Conservation (phyloP, 768 basidiomycete species). For the Neoboletus subvelutipes region DNA sequence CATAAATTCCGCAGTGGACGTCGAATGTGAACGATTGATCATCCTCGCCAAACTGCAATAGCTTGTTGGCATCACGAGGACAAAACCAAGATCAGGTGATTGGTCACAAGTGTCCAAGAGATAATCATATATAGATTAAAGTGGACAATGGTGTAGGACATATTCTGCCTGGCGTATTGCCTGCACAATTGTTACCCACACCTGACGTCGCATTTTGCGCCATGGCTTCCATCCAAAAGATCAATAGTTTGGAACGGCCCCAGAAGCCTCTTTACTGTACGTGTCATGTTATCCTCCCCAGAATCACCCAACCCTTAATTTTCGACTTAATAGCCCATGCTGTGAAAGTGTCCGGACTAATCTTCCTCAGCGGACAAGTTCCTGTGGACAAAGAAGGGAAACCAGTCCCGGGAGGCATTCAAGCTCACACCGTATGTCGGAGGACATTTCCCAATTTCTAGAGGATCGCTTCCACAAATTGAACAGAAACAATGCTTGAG, state of each 20-base stretch:
- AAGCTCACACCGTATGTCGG: constrained; percentile 54
- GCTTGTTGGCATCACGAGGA: constrained; percentile 3
- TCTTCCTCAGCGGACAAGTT: constrained; percentile 62
- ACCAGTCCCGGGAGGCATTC: constrained; percentile 53
- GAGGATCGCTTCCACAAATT: neutral
- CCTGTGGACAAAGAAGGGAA: constrained; percentile 49
- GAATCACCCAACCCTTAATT: neutral
- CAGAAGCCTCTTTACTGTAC: constrained; percentile 14
- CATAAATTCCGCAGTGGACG: neutral
- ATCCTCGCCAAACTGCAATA: neutral
- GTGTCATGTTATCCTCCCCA: neutral
- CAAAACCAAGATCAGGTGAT: constrained; percentile 2
- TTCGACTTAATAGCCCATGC: constrained; percentile 45
- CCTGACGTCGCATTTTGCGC: neutral
- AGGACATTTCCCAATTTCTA: neutral
- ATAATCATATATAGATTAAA: constrained; percentile 9
- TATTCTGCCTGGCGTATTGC: neutral
- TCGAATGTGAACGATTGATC: constrained; percentile 1
- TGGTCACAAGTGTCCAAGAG: neutral
- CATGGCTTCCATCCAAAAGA: constrained; percentile 53
- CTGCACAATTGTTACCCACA: neutral
- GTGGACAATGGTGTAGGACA: neutral
- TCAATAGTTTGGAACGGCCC: constrained; percentile 50
- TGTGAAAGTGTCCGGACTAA: constrained; percentile 54
- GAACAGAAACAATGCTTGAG: constrained; percentile 54